phyloP scores from a whole-genome alignment of 805 yeast species.

The Metschnikowia similis region DNA sequence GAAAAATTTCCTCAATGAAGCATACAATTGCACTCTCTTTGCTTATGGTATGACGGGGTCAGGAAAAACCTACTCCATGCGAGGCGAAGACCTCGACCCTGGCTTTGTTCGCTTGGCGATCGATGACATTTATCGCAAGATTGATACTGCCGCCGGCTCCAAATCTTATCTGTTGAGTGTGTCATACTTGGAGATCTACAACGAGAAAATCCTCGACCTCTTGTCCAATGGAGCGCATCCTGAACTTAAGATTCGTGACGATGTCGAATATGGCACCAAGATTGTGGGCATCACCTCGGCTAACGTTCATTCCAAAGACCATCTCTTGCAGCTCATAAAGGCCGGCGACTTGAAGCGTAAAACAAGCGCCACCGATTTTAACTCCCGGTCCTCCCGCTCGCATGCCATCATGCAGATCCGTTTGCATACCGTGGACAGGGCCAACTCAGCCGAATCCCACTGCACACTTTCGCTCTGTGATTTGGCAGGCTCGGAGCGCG shows the following conservation, averaged over 20 bases:
- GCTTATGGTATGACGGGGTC: constrained; percentile 96
- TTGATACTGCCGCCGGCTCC: constrained; percentile 22
- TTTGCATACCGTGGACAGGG: constrained; percentile 42
- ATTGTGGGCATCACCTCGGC: constrained; percentile 72
- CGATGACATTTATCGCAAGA: constrained; percentile 51
- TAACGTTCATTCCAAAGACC: constrained; percentile 50
- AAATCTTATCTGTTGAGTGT: constrained; percentile 48
- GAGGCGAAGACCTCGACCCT: constrained; percentile 57
- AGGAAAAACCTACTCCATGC: constrained; percentile 87
- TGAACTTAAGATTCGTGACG: constrained; percentile 78
- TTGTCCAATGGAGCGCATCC: constrained; percentile 22
- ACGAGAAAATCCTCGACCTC: constrained; percentile 76
- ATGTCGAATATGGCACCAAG: constrained; percentile 62
- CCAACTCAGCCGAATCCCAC: constrained; percentile 35
- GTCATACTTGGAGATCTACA: constrained; percentile 82
- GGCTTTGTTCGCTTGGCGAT: constrained; percentile 74
- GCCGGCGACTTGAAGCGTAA: constrained; percentile 71
- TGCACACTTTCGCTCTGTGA: constrained; percentile 85
- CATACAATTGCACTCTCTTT: constrained; percentile 83
- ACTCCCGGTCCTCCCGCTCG: constrained; percentile 81
- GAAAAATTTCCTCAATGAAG: constrained; percentile 54
- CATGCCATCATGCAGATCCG: constrained; percentile 82
- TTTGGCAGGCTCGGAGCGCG: constrained; percentile 92
- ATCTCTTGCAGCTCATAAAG: constrained; percentile 55
- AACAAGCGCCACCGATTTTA: constrained; percentile 87